Conservation (phyloP, 2,329 filamentous ascomycete genomes). For the Talaromyces sp. region DNA sequence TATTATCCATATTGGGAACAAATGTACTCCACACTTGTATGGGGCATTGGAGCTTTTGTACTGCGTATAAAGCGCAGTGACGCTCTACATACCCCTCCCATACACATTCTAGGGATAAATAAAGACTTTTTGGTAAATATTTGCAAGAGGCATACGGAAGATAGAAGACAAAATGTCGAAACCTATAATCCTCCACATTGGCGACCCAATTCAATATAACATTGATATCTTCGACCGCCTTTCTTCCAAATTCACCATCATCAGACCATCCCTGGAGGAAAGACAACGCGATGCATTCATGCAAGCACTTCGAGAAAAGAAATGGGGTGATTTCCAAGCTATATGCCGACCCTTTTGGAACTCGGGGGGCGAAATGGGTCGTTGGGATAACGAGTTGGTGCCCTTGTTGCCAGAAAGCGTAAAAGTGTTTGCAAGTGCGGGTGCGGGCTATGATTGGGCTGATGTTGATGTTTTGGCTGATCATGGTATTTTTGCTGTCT, state of each 20-base stretch:
- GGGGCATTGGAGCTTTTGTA: neutral
- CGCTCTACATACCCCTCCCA: neutral
- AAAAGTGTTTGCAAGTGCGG: conserved; percentile 62
- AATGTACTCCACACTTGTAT: neutral
- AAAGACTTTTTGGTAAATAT: no score
- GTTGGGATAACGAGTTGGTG: conserved; percentile 61
- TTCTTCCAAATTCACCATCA: conserved; percentile 33
- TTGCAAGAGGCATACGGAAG: neutral
- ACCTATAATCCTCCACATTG: conserved; percentile 41
- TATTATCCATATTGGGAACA: neutral
- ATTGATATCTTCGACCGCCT: conserved; percentile 39
- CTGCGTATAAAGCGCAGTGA: neutral
- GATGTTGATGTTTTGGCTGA: conserved; percentile 51
- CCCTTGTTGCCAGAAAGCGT: conserved; percentile 53
- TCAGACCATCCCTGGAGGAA: conserved; percentile 34
- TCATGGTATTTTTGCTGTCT: conserved; percentile 16
- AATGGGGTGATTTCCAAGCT: conserved; percentile 40
- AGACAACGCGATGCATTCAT: conserved; percentile 35
- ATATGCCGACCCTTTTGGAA: conserved; percentile 59
- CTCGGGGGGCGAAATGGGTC: conserved; percentile 64
- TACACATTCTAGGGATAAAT: neutral
- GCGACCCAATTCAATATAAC: conserved; percentile 47
- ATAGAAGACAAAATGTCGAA: conserved; percentile 18
- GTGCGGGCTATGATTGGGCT: conserved; percentile 65
- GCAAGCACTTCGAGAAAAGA: conserved; percentile 36